Evolutionary conservation across 2,329 filamentous ascomycete species (phyloP), one percentile per base, ranked within the genome.

Genomic region (Fusarium nanum): DNA sequence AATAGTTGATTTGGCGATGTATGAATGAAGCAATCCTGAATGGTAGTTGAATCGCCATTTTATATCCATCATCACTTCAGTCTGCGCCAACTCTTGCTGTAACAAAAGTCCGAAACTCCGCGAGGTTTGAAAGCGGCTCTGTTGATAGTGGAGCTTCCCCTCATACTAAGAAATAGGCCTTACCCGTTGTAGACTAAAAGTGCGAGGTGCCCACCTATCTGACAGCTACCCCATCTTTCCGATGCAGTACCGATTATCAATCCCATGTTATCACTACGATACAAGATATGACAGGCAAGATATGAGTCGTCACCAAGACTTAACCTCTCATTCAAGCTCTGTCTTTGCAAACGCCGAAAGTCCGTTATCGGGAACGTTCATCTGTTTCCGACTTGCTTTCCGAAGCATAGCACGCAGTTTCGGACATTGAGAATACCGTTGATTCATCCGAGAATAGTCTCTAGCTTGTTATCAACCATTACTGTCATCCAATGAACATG

Each of bases 101-200:
- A n/a, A 7, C 2, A 28, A 11, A 37, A 37, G 32, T 18, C 32
- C 45, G 45, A n/a, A 58, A 12, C 18, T 58, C 56, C 48, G 37
- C 7, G 0, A 34, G 32, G 11, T 1, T 4, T 20, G 7, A 6
- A 20, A 5, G 41, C 11, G 28, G 23, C 50, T 34, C 25, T 55
- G 37, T 44, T 6, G 30, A 18, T n/a, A 20, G 16, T 9, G 32
- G 16, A 53, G n/a, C 25, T 34, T 7, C 48, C n/a, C 28, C 28
- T 23, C 56, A 7, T 13, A 2, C 18, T 22, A 22, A 13, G 14
- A 48, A 22, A 14, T 8, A 11, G 8, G 23, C 48, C 28, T 40
- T 60, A 41, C 57, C 52, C 3, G 22, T 57, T 60, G 23, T 27
- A 57, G 57, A 46, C 32, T 56, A 60, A 57, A 41, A 60, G 52